phyloP scores from a whole-genome alignment of 2,329 filamentous ascomycete genomes.

The Claviceps monticola region DNA sequence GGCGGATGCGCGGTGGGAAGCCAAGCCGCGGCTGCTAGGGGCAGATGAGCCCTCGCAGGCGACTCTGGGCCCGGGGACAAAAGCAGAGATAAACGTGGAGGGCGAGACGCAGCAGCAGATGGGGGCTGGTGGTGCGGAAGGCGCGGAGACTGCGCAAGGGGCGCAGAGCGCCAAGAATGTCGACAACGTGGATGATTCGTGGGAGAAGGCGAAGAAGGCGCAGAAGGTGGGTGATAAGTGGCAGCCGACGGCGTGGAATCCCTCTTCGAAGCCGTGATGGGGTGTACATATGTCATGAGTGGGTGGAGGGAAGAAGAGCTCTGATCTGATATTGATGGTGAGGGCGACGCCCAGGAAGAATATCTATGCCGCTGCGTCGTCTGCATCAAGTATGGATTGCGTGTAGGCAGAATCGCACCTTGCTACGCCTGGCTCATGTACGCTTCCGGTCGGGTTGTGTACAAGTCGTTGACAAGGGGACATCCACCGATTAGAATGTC shows the following conservation, averaged over 20 bases:
- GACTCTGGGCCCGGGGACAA: not conserved
- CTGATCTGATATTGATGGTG: no score
- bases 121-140: slow-evolving; percentile 2
- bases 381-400: no score
- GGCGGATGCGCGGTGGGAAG: slow-evolving; percentile 51
- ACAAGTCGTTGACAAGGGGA: no score
- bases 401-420: no score
- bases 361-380: no score
- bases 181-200: slow-evolving; percentile 32
- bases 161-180: slow-evolving; percentile 7
- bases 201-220: slow-evolving; percentile 33
- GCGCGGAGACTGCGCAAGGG: slow-evolving; percentile 5
- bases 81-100: not conserved
- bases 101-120: not conserved
- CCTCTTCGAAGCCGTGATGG: slow-evolving; percentile 15
- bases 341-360: no score
- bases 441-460: no score
- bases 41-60: slow-evolving; percentile 9
- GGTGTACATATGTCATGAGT: no score
- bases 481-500: no score
- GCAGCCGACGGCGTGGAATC: slow-evolving; percentile 52
- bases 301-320: no score
- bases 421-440: no score
- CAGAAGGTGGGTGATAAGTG: slow-evolving; percentile 46
- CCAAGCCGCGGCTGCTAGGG: slow-evolving; percentile 38